Percentiles rank a stretch among this genome's conserved stretches.
These are phyloP conservation scores for Nowakowskiella sp. DNA, from an alignment of 192 early-diverging fungal genomes.

Conservation along the genomic window DNA sequence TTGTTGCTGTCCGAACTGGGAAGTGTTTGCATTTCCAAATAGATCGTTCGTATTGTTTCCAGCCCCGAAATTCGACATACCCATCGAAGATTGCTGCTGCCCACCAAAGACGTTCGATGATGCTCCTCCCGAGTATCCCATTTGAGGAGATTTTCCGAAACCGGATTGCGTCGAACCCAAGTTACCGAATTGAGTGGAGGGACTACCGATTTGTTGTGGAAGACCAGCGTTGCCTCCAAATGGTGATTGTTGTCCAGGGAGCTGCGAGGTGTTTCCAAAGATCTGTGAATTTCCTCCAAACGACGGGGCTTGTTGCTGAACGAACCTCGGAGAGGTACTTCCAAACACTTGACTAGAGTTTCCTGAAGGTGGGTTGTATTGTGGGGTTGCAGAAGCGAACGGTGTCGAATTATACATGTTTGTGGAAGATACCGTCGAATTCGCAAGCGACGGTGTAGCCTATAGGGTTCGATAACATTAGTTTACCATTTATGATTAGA, in stretches of 20 bases:
- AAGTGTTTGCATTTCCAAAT: background rate
- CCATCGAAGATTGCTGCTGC: background rate
- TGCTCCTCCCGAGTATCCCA: background rate
- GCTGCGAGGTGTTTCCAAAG: no score
- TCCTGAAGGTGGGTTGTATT: no score
- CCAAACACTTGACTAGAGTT: no score
- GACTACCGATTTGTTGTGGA: background rate
- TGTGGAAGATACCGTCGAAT: no score
- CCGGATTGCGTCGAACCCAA: background rate
- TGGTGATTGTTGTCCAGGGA: no score
- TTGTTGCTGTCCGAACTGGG: background rate
- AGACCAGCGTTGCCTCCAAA: no score
- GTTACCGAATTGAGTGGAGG: background rate
- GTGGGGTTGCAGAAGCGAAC: no score
- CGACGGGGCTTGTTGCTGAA: no score
- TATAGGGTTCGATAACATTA: background rate
- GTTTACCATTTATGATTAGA: background rate
- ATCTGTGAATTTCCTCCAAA: no score
- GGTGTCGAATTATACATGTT: no score
- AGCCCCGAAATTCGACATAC: background rate
- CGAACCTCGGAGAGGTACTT: no score
- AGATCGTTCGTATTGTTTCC: background rate
- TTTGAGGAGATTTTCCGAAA: background rate
- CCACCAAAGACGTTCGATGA: background rate
- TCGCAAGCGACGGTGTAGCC: background rate